Evolutionary conservation across 306 rosid species (phyloP).

Genomic region (Nissolia schottii): DNA sequence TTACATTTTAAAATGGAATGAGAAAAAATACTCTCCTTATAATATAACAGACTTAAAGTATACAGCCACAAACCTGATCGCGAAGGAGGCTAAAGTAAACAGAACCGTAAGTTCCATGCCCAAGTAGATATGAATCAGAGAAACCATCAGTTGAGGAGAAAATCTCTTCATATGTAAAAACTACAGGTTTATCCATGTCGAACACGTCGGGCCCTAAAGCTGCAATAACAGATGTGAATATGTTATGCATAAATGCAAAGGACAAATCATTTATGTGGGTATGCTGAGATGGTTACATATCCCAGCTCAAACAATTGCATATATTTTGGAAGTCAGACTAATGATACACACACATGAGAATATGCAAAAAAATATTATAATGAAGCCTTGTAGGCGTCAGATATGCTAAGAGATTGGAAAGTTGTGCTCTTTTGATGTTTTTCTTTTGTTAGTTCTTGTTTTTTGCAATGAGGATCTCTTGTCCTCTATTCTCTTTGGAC

Average conservation of each 20-base stretch:
- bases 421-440: too few relatives aligned
- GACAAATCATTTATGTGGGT: background rate
- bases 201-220: conserved; percentile 65
- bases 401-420: too few relatives aligned
- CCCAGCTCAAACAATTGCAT: background rate
- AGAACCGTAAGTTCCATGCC: conserved; percentile 95
- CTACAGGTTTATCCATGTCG: conserved; percentile 77
- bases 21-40: conserved; percentile 1
- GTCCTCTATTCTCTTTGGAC: too few relatives aligned
- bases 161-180: conserved; percentile 78
- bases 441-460: too few relatives aligned
- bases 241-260: conserved; percentile 7
- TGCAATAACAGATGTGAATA: conserved; percentile 33
- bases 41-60: background rate
- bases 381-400: too few relatives aligned
- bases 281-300: background rate
- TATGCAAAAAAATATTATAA: background rate
- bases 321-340: background rate
- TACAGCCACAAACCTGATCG: conserved; percentile 64
- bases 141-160: conserved; percentile 68
- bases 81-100: conserved; percentile 75
- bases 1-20: conserved; percentile 14
- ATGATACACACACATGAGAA: background rate
- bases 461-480: too few relatives aligned
- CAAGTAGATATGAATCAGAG: conserved; percentile 87